Base-by-base conservation (phyloP, 2,329 filamentous ascomycete genomes). In the Fusarium aywerte region DNA sequence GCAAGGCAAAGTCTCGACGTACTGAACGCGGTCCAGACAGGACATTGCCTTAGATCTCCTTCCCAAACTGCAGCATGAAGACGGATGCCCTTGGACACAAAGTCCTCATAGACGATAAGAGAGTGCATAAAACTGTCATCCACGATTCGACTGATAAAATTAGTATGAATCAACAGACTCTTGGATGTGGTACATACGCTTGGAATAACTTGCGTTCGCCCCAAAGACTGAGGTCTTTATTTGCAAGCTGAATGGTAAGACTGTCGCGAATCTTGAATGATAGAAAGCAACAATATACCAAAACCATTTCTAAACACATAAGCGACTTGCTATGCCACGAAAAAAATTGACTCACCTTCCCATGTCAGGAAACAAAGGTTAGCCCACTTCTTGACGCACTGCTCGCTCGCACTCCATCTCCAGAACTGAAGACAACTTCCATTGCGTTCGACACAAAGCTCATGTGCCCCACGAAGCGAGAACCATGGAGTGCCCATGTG, bases 11-110 rank as follows among this genome's bases (percentile, higher is more conserved):
- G 13, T 18, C 18, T 10, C 13, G n/a, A 65, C 82, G 25, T 77
- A 88, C 87, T 77, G 69, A 90, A 90, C 4, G 87, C 87, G 4
- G 87, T 89, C 87, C 87, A 90, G 10, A 90, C 81, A 2, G 87
- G 87, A 68, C 85, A 87, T 49, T 79, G 79, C 29, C 78, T 79
- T 48, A 88, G 72, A 50, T 84, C 81, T 3, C 85, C 87, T n/a
- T 84, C 82, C 79, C 81, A 83, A 0, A 87, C 82, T 2, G 84
- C 80, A 13, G 85, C 84, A 45, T 88, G 86, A 1, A 90, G 81
- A 13, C 87, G 83, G 4, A 85, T 58, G 3, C 82, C 83, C 11
- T 78, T 76, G 2, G 82, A 85, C 23, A 80, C 75, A 2, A 66
- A 49, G 67, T 90, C 87, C 61, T 84, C 76, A 56, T 83, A 85